Percentiles rank a stretch among this genome's conserved stretches.
Evolutionary conservation across 495 filamentous ascomycete species (phyloP).

Genomic region (Penicillium mononematosum): DNA sequence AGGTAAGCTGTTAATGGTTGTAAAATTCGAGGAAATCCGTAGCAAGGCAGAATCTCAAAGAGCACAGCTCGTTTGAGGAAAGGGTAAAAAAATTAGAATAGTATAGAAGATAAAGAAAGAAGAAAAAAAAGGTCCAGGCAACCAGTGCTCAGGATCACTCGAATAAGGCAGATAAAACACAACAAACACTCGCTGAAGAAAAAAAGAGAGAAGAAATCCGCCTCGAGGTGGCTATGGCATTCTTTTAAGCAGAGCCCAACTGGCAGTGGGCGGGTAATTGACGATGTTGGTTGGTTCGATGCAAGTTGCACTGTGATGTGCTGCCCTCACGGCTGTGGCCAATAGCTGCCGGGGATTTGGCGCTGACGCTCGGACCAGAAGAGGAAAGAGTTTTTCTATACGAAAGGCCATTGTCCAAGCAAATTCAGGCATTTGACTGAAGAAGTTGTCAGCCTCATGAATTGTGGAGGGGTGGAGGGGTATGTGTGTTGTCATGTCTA

Average conservation of each 20-base stretch:
- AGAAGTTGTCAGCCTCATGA: conserved; percentile 2
- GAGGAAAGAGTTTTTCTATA: conserved; percentile 8
- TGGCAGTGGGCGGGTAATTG: conserved; percentile 28
- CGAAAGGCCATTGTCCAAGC: not conserved
- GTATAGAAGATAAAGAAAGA: conserved; percentile 40
- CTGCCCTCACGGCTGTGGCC: conserved; percentile 5
- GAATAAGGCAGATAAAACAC: conserved; percentile 56
- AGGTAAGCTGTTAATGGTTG: conserved; percentile 27
- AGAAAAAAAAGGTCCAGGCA: conserved; percentile 45
- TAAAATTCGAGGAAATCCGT: conserved; percentile 35
- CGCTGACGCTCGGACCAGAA: conserved; percentile 14
- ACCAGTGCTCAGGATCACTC: conserved; percentile 51
- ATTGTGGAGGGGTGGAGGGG: not conserved
- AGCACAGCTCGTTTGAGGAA: conserved; percentile 47
- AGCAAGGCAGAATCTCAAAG: conserved; percentile 37
- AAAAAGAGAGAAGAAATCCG: conserved; percentile 40
- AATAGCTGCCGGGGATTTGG: conserved; percentile 14
- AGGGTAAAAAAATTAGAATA: conserved; percentile 26
- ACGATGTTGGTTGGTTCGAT: conserved; percentile 17
- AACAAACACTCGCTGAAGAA: conserved; percentile 77
- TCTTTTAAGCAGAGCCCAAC: conserved; percentile 29
- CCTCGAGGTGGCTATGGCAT: conserved; percentile 39
- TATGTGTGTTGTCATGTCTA: not conserved
- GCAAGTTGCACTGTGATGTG: conserved; percentile 20
- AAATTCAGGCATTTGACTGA: not conserved